Percentiles rank a stretch among this genome's conserved stretches.
phyloP scores from a whole-genome alignment of 202 grass and related monocot genomes.

The Cymbopogon flexuosus region DNA sequence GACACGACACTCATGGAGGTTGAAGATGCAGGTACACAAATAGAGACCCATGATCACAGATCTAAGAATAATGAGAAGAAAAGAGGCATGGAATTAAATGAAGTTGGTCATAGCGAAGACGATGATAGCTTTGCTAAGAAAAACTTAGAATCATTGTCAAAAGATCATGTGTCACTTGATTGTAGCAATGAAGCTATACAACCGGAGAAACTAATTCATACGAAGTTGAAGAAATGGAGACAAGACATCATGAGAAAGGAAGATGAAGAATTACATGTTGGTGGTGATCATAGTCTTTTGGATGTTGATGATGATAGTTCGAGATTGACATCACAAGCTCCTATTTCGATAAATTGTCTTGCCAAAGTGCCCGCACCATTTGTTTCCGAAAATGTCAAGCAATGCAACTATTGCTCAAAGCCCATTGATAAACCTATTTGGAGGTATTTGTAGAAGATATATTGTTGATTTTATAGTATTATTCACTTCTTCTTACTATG shows the following conservation, averaged over 20 bases:
- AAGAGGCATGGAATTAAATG: not conserved
- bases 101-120: not conserved
- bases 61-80: not conserved
- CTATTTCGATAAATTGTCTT: not conserved
- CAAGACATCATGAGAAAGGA: not conserved
- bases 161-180: not conserved
- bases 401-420: not conserved
- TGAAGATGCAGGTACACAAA: not conserved
- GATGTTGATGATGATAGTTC: not conserved
- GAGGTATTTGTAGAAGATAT: conserved; percentile 23
- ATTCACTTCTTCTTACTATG: not conserved
- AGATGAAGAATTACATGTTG: not conserved
- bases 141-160: not conserved
- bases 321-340: not conserved
- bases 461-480: not conserved
- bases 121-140: not conserved
- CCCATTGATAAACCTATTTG: conserved; percentile 25
- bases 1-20: not conserved
- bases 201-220: not conserved
- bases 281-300: not conserved
- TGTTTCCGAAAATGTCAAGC: not conserved
- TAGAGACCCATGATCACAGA: not conserved
- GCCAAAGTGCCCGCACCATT: not conserved
- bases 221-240: not conserved
- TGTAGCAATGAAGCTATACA: not conserved